A percentile compares a stretch with the other conserved stretches of the same genome.
These are phyloP conservation scores for Xylariales sp. DNA, from an alignment of 2,329 filamentous ascomycete species.

Conservation along the genomic window DNA sequence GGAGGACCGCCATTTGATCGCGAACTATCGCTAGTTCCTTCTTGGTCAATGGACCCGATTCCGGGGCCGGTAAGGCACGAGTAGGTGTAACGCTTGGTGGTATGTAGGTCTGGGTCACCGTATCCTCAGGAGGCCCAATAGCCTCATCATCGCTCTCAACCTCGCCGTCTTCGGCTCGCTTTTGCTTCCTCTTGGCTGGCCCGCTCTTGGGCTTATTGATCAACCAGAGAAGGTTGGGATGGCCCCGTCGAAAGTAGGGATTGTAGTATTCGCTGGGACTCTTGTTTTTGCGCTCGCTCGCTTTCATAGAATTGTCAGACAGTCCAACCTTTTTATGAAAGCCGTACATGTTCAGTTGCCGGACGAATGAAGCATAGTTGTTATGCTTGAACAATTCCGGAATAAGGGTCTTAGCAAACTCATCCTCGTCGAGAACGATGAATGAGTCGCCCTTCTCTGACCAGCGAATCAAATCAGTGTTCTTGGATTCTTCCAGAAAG, in stretches of 20 bases:
- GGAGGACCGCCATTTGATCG: conserved; percentile 75
- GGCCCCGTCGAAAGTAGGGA: conserved; percentile 88
- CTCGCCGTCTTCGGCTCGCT: conserved; percentile 60
- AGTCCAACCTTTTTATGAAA: conserved; percentile 95
- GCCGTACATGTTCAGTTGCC: conserved; percentile 94
- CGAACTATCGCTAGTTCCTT: conserved; percentile 76
- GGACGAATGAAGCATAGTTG: conserved; percentile 96
- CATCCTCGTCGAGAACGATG: conserved; percentile 93
- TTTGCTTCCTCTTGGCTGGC: conserved; percentile 49
- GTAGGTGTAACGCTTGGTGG: too few species aligned
- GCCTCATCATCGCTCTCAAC: conserved; percentile 65
- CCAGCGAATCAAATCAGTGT: conserved; percentile 94
- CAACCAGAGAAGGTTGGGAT: conserved; percentile 89
- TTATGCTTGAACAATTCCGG: conserved; percentile 99
- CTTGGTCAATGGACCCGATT: conserved; percentile 48
- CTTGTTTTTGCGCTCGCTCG: conserved; percentile 95
- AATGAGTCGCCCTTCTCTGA: conserved; percentile 96
- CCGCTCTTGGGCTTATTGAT: conserved; percentile 92
- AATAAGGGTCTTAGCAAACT: conserved; percentile 94
- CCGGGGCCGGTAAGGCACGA: conserved; percentile 37
- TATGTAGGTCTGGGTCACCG: conserved; percentile 9
- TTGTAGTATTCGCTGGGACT: conserved; percentile 98
- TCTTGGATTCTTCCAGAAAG: conserved; percentile 89
- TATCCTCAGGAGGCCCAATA: conserved; percentile 34
- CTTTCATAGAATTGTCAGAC: conserved; percentile 96